phyloP scores from a whole-genome alignment of 495 filamentous ascomycete species.

The Aspergillus bertholletiae region DNA sequence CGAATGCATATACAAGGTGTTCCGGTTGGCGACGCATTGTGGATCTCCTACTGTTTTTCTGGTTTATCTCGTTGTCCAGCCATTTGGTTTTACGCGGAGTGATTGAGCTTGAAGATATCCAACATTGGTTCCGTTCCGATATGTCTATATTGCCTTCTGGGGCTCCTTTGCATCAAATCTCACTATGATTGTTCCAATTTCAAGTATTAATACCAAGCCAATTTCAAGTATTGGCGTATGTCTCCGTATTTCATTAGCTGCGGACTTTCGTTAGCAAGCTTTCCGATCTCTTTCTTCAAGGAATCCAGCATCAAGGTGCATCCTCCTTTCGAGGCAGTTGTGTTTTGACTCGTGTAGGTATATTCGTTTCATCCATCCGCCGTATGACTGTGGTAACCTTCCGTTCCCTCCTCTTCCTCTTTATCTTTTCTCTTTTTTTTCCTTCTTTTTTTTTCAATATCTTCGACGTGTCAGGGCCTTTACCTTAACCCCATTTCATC shows the following conservation, averaged over 20 bases:
- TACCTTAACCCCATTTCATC: background rate
- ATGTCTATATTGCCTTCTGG: background rate
- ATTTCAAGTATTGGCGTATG: background rate
- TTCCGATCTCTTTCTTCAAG: background rate
- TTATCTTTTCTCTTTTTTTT: background rate
- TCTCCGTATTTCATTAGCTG: slow-evolving; percentile 1
- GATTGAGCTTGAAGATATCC: slow-evolving; percentile 28
- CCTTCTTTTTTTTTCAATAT: background rate
- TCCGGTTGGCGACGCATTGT: background rate
- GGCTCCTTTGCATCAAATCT: background rate
- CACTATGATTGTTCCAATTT: background rate
- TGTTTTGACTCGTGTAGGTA: background rate
- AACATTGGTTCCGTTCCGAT: slow-evolving; percentile 12
- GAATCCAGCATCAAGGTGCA: background rate
- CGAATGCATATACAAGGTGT: slow-evolving; percentile 5
- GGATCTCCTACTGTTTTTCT: slow-evolving; percentile 3
- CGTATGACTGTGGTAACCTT: background rate
- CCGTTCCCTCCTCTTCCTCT: background rate
- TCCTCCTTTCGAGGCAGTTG: background rate
- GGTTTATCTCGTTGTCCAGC: background rate
- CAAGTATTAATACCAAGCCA: slow-evolving; percentile 9
- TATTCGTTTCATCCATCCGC: slow-evolving; percentile 1
- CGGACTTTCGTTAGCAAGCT: background rate
- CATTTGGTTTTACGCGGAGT: slow-evolving; percentile 4
- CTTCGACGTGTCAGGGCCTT: background rate